Evolutionary conservation across 257 asterid genomes (phyloP), one percentile per base, ranked within the genome.

Genomic region (Perilla frutescens): DNA sequence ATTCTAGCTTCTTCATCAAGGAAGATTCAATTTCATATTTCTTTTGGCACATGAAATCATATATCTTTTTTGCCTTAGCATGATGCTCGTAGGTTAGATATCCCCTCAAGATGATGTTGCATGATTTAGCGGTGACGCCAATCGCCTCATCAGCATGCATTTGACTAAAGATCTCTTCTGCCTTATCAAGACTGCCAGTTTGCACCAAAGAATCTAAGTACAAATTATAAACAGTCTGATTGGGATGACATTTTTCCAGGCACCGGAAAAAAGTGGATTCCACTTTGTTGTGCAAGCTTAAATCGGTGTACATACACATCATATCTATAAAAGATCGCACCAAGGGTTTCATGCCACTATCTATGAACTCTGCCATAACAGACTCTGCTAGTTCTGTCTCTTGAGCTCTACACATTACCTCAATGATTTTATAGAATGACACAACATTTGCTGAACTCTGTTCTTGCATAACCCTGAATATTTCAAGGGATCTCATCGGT

Each of bases 141-240:
- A 90, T 81, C 3, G 84, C 83, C 72, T 76, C 90, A 72, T 85
- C 82, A 43, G 72, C 58, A 53, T 71, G 74, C 97, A 91, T 94
- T 71, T 78, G 88, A 66, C 68, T 70, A 86, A 94, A 91, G 61
- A 86, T 81, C 81, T 83, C 86, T 83, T 81, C 99, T 2, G 98
- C 99, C 73, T 66, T 80, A 45, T 81, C 87, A 65, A 94, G 83
- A 67, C 68, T 86, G 29, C 81, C 83, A 58, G 62, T 74, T 59
- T 86, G 79, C 77, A 91, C 91, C 84, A 91, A 83, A 13, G 89
- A 94, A 71, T 94, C 84, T 67, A 94, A 84, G 85, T 87, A 92
- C 31, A 86, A 66, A 55, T 75, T 74, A 74, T 84, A 94, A 58
- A 85, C 62, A 7, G 80, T 76, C 68, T 79, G 82, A 77, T 85